A percentile compares a stretch with the other conserved stretches of the same genome.
These are phyloP conservation scores for Alternaria infectoria DNA, from an alignment of 2,329 filamentous ascomycete genomes.

Conservation along the genomic window DNA sequence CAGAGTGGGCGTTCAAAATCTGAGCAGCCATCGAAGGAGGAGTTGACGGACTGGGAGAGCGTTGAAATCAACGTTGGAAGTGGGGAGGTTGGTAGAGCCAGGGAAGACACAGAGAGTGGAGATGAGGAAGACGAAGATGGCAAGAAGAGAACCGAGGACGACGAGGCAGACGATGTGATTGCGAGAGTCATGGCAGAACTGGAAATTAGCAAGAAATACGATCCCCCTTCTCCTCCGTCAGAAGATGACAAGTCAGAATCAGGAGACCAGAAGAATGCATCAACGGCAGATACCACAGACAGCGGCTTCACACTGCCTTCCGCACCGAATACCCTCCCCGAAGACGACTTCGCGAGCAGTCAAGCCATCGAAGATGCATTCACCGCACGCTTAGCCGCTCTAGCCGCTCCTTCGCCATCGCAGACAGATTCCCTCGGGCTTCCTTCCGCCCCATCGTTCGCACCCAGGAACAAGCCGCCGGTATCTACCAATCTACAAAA, in stretches of 20 bases:
- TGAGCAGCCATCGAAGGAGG: constrained; percentile 13
- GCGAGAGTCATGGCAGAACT: constrained; percentile 55
- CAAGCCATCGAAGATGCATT: constrained; percentile 53
- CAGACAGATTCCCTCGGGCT: constrained; percentile 43
- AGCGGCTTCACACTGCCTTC: constrained; percentile 49
- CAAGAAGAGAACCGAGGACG: constrained; percentile 40
- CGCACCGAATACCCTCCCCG: constrained; percentile 46
- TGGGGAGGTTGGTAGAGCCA: constrained; percentile 26
- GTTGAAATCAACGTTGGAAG: constrained; percentile 40
- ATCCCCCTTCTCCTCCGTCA: constrained; percentile 29
- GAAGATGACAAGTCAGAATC: constrained; percentile 19
- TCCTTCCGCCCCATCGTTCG: constrained; percentile 55
- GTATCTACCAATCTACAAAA: constrained; percentile 45
- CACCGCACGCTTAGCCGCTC: constrained; percentile 53
- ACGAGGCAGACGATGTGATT: constrained; percentile 56
- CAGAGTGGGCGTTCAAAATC: constrained; percentile 4
- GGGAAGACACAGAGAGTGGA: constrained; percentile 24
- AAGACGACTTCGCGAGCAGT: constrained; percentile 34
- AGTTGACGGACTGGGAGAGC: constrained; percentile 40
- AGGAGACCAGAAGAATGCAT: constrained; percentile 7
- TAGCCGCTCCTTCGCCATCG: constrained; percentile 48
- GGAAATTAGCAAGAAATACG: constrained; percentile 52
- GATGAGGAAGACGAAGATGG: constrained; percentile 20
- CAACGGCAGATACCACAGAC: constrained; percentile 13
- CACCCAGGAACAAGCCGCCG: constrained; percentile 47